Evolutionary conservation across 2,329 filamentous ascomycete species (phyloP), one percentile per base, ranked within the genome.

Genomic region (Pseudopyrenochaeta lycopersici): DNA sequence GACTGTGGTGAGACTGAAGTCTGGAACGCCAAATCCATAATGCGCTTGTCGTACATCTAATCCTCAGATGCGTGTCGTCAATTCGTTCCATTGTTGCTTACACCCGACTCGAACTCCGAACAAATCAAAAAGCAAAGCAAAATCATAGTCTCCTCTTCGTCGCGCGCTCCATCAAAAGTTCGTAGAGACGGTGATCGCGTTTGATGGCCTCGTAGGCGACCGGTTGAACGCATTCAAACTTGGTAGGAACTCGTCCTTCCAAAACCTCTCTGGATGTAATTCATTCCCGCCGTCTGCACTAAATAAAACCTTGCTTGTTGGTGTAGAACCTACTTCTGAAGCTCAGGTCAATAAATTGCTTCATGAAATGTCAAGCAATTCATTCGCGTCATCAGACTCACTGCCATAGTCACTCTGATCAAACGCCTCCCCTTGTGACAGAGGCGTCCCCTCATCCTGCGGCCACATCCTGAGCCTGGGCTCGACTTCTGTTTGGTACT

Each of bases 391-490:
- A 20, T 74, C 72, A 42, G 73, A 76, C 59, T 76, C 72, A 67
- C 68, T 74, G 7, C 66, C 71, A 62, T 73, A 75, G 49, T 75
- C 72, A 3, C 72, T 75, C n/a, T 71, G 66, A 32, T 74, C 72
- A 40, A 70, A 72, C 4, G 62, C 50, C 35, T 73, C 73, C 7
- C 58, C 70, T 30, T 66, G 59, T 7, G 71, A 73, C 11, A 69
- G 56, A n/a, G 65, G 62, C 10, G 67, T 66, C 20, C 58, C 62
- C n/a, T 68, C 63, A 14, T 74, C 73, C 17, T 62, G 50, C 17
- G 64, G 56, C 63, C 71, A 72, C 14, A 55, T 58, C 15, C 57
- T 49, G 30, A 73, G 33, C 9, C 62, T 54, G n/a, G 52, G 38
- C 17, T 71, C 66, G 17, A 74, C 53, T 11, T 72, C 63, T 4